Evolutionary conservation across 2,329 filamentous ascomycete genomes (phyloP).

Genomic region (Xylariaceae sp.): DNA sequence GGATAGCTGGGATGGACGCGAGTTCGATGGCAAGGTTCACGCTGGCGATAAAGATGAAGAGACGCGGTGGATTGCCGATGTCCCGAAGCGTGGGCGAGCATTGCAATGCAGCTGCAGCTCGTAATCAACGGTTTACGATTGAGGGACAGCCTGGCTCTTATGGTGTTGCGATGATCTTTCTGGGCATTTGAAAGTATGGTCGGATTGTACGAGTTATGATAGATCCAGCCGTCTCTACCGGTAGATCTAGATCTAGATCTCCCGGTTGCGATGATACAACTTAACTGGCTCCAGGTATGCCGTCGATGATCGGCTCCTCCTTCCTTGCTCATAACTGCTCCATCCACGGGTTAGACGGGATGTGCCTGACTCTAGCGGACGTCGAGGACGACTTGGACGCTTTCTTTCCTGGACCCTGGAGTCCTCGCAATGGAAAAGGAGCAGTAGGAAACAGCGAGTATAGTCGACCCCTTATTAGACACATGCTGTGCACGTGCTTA

Average conservation of each 20-base stretch:
- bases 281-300: not conserved
- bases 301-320: not conserved
- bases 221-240: not conserved
- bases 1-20: constrained; percentile 62
- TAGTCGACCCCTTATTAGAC: not conserved
- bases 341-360: not conserved
- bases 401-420: not conserved
- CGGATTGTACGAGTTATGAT: not conserved
- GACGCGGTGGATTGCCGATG: constrained; percentile 77
- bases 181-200: not conserved
- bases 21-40: constrained; percentile 47
- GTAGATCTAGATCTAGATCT: not conserved
- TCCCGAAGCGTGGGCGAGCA: constrained; percentile 70
- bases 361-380: not conserved
- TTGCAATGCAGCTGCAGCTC: constrained; percentile 97
- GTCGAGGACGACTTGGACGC: not conserved
- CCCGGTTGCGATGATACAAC: not conserved
- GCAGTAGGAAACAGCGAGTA: not conserved
- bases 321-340: too few species aligned
- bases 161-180: not conserved
- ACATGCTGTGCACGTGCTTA: not conserved
- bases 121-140: constrained; percentile 35
- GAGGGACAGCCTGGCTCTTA: not conserved
- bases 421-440: not conserved
- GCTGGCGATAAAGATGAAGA: constrained; percentile 67